Conservation (phyloP, 345 rosid genomes). For the Excoecaria cochinchinensis region DNA sequence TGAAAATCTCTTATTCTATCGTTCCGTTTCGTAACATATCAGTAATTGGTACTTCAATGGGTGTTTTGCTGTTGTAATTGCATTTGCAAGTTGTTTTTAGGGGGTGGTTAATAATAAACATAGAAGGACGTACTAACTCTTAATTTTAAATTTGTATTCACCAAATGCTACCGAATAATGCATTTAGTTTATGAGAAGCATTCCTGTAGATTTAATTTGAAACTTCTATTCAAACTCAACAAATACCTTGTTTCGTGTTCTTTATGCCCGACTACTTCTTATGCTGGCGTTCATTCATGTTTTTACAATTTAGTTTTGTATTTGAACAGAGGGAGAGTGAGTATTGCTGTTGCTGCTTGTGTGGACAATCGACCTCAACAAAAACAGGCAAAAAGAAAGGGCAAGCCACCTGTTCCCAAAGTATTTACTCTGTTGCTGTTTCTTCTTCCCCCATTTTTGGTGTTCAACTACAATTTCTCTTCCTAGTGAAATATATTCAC, state of each 20-base stretch:
- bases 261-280: not conserved
- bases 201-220: not conserved
- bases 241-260: not conserved
- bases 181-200: not conserved
- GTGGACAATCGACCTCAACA: slow-evolving; percentile 44
- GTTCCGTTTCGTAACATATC: not conserved
- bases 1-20: not conserved
- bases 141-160: too few species aligned
- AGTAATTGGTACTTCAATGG: not conserved
- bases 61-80: not conserved
- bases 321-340: slow-evolving; percentile 70
- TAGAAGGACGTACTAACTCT: too few species aligned
- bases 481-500: too few species aligned
- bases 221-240: not conserved
- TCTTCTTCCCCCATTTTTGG: not conserved
- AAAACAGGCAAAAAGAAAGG: slow-evolving; percentile 56
- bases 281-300: not conserved
- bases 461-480: slow-evolving; percentile 6
- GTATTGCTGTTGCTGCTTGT: slow-evolving; percentile 69
- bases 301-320: slow-evolving; percentile 22
- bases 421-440: slow-evolving; percentile 26
- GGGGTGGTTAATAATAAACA: too few species aligned
- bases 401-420: slow-evolving; percentile 68
- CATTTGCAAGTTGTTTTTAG: too few species aligned
- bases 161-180: not conserved